phyloP scores from a whole-genome alignment of 768 basidiomycete species.

The Tylopilus sp. region DNA sequence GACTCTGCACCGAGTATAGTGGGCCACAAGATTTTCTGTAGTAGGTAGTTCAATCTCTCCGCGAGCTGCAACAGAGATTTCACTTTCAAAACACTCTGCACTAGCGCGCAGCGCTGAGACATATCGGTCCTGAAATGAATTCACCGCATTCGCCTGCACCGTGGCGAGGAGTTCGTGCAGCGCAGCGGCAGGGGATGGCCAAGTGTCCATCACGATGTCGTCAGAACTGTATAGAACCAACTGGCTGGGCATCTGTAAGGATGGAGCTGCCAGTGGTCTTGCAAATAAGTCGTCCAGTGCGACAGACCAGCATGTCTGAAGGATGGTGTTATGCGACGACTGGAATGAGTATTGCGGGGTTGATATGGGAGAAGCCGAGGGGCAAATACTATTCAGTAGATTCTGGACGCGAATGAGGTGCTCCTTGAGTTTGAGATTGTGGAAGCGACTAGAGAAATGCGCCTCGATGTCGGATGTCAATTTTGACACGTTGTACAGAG shows the following conservation, averaged over 20 bases:
- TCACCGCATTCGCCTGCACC: constrained; percentile 3
- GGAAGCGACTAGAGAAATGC: constrained; percentile 17
- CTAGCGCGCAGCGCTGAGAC: constrained; percentile 8
- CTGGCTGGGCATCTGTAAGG: neutral
- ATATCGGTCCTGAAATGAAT: constrained; percentile 10
- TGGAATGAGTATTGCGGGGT: constrained; percentile 5
- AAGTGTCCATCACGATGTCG: neutral
- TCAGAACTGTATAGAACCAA: neutral
- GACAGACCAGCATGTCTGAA: neutral
- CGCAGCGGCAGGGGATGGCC: neutral
- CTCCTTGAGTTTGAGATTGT: constrained; percentile 12
- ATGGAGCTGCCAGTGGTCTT: constrained; percentile 7
- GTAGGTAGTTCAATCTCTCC: neutral
- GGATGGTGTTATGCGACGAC: neutral
- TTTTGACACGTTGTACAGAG: neutral
- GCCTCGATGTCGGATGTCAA: neutral
- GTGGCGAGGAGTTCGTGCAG: constrained; percentile 7
- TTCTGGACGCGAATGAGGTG: constrained; percentile 13
- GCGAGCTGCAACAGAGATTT: neutral
- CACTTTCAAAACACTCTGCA: constrained; percentile 6
- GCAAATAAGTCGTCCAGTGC: constrained; percentile 1
- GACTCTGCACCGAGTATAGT: constrained; percentile 10
- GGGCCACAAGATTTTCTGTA: neutral
- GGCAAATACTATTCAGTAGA: neutral
- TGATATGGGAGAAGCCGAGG: neutral